phyloP scores from a whole-genome alignment of 805 yeast species.

The Saturnispora zaruensis region DNA sequence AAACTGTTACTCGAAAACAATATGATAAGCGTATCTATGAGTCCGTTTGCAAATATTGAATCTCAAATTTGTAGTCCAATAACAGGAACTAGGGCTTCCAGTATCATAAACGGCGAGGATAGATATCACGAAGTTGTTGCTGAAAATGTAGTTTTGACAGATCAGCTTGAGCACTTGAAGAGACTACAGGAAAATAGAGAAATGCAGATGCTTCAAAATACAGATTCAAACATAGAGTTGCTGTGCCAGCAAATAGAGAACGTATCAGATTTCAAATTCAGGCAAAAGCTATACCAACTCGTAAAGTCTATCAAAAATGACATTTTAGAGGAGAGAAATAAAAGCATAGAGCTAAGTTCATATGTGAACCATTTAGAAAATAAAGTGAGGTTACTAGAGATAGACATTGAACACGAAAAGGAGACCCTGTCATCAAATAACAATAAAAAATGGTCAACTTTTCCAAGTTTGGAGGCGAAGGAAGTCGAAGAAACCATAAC shows the following conservation, averaged over 20 bases:
- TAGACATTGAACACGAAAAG: slow-evolving; percentile 8
- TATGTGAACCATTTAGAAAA: slow-evolving; percentile 13
- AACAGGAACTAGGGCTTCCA: slow-evolving; percentile 17
- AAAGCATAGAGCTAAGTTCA: slow-evolving; percentile 9
- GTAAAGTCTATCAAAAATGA: background rate
- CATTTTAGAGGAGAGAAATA: slow-evolving; percentile 4
- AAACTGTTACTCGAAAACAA: slow-evolving; percentile 15
- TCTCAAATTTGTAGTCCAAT: background rate
- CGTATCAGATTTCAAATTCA: background rate
- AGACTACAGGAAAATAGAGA: slow-evolving; percentile 38
- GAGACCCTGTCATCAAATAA: background rate
- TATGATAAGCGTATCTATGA: background rate
- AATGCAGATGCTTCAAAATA: background rate
- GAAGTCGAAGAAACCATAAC: slow-evolving; percentile 59
- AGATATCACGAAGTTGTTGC: slow-evolving; percentile 34
- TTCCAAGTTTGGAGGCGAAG: background rate
- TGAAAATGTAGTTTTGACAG: slow-evolving; percentile 57
- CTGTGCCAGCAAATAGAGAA: background rate
- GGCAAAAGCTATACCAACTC: background rate
- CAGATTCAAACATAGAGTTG: background rate
- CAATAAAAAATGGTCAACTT: background rate
- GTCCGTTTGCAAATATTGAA: background rate
- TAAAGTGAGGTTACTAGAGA: slow-evolving; percentile 9
- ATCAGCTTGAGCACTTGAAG: slow-evolving; percentile 60
- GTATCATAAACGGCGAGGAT: slow-evolving; percentile 20